Evolutionary conservation across 2,329 filamentous ascomycete genomes (phyloP).

Genomic region (Xylaria sp.): DNA sequence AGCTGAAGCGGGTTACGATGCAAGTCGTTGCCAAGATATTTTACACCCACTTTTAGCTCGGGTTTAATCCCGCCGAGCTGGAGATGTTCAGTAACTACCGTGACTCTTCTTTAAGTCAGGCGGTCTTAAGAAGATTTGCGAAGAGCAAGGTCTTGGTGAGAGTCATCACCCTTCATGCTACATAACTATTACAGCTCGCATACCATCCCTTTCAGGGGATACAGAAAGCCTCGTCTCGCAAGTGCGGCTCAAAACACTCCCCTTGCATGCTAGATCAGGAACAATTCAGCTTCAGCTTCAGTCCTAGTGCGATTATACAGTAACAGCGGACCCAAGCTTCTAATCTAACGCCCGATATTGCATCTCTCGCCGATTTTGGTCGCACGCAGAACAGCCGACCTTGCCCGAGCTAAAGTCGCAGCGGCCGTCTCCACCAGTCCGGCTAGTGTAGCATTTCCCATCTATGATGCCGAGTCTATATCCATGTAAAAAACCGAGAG

Average conservation of each 20-base stretch:
- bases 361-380: slow-evolving; percentile 40
- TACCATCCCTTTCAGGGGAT: too few species aligned
- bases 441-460: neutral
- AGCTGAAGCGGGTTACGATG: neutral
- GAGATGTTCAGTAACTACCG: neutral
- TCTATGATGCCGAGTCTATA: neutral
- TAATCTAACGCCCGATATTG: slow-evolving; percentile 1
- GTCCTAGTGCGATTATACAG: neutral
- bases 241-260: neutral
- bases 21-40: slow-evolving; percentile 27
- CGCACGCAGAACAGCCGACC: neutral
- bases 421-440: slow-evolving; percentile 4
- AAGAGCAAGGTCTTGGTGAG: neutral
- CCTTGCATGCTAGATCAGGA: neutral
- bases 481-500: slow-evolving; percentile 7
- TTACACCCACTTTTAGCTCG: slow-evolving; percentile 23
- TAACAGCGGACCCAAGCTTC: neutral
- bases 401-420: neutral
- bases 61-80: slow-evolving; percentile 27
- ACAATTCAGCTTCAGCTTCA: neutral
- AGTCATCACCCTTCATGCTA: too few species aligned
- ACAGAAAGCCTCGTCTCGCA: too few species aligned
- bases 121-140: neutral
- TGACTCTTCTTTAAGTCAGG: neutral
- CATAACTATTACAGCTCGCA: too few species aligned